Base-by-base conservation (phyloP, 495 filamentous ascomycete species). In the Penicillium waksmanii region DNA sequence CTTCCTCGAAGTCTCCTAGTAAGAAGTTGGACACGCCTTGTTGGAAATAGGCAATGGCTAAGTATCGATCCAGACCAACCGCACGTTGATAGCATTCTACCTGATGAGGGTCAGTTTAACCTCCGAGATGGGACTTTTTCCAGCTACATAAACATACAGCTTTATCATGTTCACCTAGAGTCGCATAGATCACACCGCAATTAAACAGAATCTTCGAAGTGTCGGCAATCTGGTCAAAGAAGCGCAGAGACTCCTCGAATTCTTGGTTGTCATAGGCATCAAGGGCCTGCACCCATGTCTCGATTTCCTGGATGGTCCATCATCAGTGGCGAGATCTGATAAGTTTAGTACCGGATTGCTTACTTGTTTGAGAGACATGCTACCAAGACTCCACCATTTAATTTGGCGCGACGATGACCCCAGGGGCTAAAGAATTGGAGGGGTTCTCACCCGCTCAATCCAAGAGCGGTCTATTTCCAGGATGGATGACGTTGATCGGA, bases 171-270 rank as follows among this genome's bases (percentile, higher is more conserved):
- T 97, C 90, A 58, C 95, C 96, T n/a, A 99, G 77, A 0, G 95
- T 98, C 10, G 95, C 95, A 82, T 95, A 91, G 72, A 99, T 98
- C 50, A 99, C 95, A 53, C 96, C 95, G 76, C 93, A 95, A 71
- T 99, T 99, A 82, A 99, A 99, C 43, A 96, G 80, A 57, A 99
- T 99, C 81, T 97, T 98, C 51, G 96, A 97, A 3, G 95, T 99
- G 71, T 98, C 96, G 54, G 92, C 82, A 66, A 98, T 97, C 55
- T 78, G 81, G 52, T 90, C 89, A 68, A 98, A 99, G 55, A 86
- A 81, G 64, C 84, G 84, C 57, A 98, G 73, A 5, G 96, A 84
- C 60, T 90, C 85, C 61, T 97, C 95, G 74, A 96, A 98, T 66
- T 98, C 91, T 77, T 97, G 94, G 71, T 91, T 91, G 76, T 99